Conservation (phyloP, 2,329 filamentous ascomycete genomes). For the Stemphylium vesicarium region DNA sequence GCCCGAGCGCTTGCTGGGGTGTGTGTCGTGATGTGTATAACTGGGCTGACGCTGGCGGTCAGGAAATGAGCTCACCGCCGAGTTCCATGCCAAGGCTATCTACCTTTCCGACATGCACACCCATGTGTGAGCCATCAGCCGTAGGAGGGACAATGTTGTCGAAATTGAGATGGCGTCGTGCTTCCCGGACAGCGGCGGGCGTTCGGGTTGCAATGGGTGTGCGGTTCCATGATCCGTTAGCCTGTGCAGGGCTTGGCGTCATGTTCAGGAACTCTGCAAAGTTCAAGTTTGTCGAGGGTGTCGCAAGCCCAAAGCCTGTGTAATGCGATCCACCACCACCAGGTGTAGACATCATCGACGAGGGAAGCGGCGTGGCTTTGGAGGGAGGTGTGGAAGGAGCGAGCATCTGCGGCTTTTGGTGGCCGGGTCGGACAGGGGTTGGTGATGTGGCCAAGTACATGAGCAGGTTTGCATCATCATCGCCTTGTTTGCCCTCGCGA, state of each 20-base stretch:
- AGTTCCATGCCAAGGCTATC: slow-evolving; percentile 68
- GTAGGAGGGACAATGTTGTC: slow-evolving; percentile 71
- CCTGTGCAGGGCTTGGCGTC: slow-evolving; percentile 89
- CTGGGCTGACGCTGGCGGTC: slow-evolving; percentile 22
- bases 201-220: slow-evolving; percentile 70
- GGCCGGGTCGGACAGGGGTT: slow-evolving; percentile 72
- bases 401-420: slow-evolving; percentile 55
- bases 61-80: slow-evolving; percentile 67
- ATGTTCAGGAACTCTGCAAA: slow-evolving; percentile 98
- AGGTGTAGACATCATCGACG: slow-evolving; percentile 88
- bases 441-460: slow-evolving; percentile 93
- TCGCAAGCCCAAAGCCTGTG: slow-evolving; percentile 69
- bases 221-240: slow-evolving; percentile 69
- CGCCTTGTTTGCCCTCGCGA: slow-evolving; percentile 64
- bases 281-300: slow-evolving; percentile 86
- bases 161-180: slow-evolving; percentile 81
- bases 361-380: slow-evolving; percentile 68
- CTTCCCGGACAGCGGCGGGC: slow-evolving; percentile 70
- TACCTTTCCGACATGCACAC: slow-evolving; percentile 52
- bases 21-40: slow-evolving; percentile 8
- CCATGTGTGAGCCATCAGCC: slow-evolving; percentile 52
- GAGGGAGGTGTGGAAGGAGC: slow-evolving; percentile 62
- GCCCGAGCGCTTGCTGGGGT: slow-evolving; percentile 14
- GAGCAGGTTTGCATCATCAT: slow-evolving; percentile 83
- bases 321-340: slow-evolving; percentile 65